phyloP scores from a whole-genome alignment of 305 asterid species.

The Solanum chacoense region DNA sequence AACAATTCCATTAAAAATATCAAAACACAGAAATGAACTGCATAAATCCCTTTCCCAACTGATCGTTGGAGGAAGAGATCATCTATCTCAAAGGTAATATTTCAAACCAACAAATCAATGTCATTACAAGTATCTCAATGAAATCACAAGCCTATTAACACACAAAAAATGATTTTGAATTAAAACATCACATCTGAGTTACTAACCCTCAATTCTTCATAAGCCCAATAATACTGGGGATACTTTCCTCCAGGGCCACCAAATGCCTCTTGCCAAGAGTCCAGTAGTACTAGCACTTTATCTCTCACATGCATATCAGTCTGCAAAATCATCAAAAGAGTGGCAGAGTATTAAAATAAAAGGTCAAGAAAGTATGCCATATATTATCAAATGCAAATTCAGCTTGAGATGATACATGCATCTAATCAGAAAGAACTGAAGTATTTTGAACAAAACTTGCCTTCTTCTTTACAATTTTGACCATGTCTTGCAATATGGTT shows the following conservation, averaged over 20 bases:
- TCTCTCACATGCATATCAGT: slow-evolving; percentile 81
- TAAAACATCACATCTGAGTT: not conserved
- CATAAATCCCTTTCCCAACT: slow-evolving; percentile 1
- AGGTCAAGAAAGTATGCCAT: not conserved
- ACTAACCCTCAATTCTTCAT: slow-evolving; percentile 84
- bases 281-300: slow-evolving; percentile 55
- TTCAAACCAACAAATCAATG: not conserved
- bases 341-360: not conserved
- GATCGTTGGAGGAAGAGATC: not conserved
- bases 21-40: not conserved
- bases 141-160: not conserved
- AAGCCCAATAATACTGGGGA: slow-evolving; percentile 84
- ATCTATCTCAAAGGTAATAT: not conserved
- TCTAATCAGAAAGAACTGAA: not conserved
- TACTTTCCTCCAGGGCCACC: slow-evolving; percentile 82
- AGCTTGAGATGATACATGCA: not conserved
- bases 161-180: not conserved
- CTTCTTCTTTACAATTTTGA: slow-evolving; percentile 80
- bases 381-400: not conserved
- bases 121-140: not conserved
- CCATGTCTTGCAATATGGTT: slow-evolving; percentile 77
- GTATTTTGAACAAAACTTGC: slow-evolving; percentile 23
- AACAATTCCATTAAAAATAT: not conserved
- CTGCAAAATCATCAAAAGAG: slow-evolving; percentile 31
- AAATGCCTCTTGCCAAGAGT: slow-evolving; percentile 92